Evolutionary conservation across 2,329 filamentous ascomycete genomes (phyloP).

Genomic region (Zasmidium citrigriseum): DNA sequence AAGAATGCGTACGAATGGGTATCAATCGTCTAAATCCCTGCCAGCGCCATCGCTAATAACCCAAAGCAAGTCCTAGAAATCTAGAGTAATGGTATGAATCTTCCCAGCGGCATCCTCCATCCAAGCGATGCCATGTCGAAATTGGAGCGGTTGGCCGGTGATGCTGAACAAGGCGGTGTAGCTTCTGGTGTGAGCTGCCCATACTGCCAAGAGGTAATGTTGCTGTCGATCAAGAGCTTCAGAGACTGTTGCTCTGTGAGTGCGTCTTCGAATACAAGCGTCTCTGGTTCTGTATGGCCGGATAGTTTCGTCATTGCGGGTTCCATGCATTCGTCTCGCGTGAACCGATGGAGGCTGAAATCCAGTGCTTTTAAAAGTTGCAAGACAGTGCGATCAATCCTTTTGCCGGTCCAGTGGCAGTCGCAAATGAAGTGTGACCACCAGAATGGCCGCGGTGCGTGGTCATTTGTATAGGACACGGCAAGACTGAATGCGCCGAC

Average conservation of each 20-base stretch:
- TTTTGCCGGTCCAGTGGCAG: conserved; percentile 16
- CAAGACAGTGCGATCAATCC: conserved; percentile 22
- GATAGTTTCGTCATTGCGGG: conserved; percentile 1
- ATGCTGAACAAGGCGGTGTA: background rate
- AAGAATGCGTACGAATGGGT: background rate
- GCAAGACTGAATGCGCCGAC: conserved; percentile 30
- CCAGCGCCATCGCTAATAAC: background rate
- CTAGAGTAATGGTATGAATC: background rate
- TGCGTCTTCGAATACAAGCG: background rate
- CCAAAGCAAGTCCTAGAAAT: background rate
- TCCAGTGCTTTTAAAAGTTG: conserved; percentile 26
- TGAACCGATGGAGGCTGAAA: conserved; percentile 28
- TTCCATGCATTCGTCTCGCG: conserved; percentile 15
- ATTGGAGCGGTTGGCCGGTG: background rate
- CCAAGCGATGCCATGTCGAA: background rate
- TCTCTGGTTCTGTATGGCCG: background rate
- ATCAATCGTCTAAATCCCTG: background rate
- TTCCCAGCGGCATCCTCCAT: background rate
- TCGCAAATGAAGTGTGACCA: conserved; percentile 28
- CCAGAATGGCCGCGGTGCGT: conserved; percentile 21
- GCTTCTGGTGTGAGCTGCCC: conserved; percentile 9
- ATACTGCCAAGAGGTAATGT: conserved; percentile 2
- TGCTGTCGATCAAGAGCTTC: conserved; percentile 1
- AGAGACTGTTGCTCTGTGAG: background rate
- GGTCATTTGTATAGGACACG: conserved; percentile 30